Percentiles rank a stretch among this genome's conserved stretches.
These are phyloP conservation scores for Thalassiosira mediterranea DNA, from an alignment of 352 stramenopile genomes.

Conservation along the genomic window DNA sequence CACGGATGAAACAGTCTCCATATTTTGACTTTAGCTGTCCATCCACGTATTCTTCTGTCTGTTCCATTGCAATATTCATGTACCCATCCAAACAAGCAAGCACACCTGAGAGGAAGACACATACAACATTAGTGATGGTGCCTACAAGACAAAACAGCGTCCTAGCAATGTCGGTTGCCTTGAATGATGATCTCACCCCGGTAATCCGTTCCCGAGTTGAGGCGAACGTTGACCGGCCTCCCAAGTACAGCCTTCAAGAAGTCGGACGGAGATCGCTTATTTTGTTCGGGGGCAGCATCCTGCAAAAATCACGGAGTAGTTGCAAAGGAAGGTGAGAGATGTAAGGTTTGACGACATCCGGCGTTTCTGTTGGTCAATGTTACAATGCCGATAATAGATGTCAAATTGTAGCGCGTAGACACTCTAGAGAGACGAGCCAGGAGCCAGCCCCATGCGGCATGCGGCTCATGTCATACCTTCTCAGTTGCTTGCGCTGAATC, in stretches of 20 bases:
- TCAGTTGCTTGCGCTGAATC: no score
- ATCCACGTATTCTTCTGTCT: constrained; percentile 99
- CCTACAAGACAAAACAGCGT: no score
- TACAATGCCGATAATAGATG: no score
- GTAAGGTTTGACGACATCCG: no score
- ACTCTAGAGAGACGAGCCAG: no score
- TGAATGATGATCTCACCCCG: constrained; percentile 85
- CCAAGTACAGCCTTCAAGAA: constrained; percentile 90
- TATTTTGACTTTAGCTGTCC: constrained; percentile 99
- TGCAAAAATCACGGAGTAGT: no score
- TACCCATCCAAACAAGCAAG: constrained; percentile 99
- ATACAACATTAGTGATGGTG: not conserved
- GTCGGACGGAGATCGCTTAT: constrained; percentile 80
- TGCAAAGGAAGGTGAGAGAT: no score
- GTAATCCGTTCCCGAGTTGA: constrained; percentile 99
- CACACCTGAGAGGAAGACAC: constrained; percentile 84
- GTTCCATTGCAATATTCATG: constrained; percentile 99
- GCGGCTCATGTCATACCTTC: no score
- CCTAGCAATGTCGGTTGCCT: no score
- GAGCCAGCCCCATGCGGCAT: no score
- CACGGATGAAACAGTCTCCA: constrained; percentile 99
- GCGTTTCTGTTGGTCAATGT: no score
- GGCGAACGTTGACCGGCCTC: constrained; percentile 95
- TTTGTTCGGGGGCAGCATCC: constrained; percentile 18
- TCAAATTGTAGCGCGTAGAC: no score